Evolutionary conservation across 805 yeast genomes (phyloP), one percentile per base, ranked within the genome.

Genomic region (Wickerhamiella nectarea): DNA sequence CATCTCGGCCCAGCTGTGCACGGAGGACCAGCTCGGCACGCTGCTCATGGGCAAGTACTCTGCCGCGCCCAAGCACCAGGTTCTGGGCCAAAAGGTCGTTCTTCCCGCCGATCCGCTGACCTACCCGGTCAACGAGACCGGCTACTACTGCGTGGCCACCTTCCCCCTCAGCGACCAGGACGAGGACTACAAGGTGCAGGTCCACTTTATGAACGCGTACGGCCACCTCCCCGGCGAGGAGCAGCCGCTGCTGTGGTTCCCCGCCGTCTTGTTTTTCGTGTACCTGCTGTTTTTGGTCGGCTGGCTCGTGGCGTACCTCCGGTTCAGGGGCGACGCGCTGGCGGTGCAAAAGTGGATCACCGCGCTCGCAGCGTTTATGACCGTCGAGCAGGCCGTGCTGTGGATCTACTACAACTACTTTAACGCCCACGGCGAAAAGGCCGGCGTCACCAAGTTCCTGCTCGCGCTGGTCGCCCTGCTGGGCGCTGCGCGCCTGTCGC

Each of bases 321-420:
- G 76, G 56, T 87, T 84, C 62, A 75, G 94, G 51, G 75, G 83
- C 55, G 95, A 89, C 58, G 70, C 89, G 44, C 68, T 93, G 54
- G 87, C 95, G 9, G 74, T 91, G 46, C 98, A 91, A 63, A 79
- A 83, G 59, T 89, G 91, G 61, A 71, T 91, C 55, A 75, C 94
- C 42, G 94, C 81, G 2, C 82, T 89, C 65, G 80, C 82, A 48
- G 76, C 76, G 6, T 82, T 85, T 54, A 71, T 91, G 58, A 79
- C 94, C 1, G 67, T 76, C 18, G 97, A 91, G 62, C 82, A 85
- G 52, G 73, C 86, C 41, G 74, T 85, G 41, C 78, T 85, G 36
- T 87, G 96, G 94, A 85, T 94, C 2, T 81, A 84, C 58, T 91
- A 81, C 58, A 95, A 85, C 56, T 70, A 83, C 50, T 76, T 77